A percentile compares a stretch with the other conserved stretches of the same genome.
Conservation (phyloP, 352 stramenopile species). For the Pythium periplocum region DNA sequence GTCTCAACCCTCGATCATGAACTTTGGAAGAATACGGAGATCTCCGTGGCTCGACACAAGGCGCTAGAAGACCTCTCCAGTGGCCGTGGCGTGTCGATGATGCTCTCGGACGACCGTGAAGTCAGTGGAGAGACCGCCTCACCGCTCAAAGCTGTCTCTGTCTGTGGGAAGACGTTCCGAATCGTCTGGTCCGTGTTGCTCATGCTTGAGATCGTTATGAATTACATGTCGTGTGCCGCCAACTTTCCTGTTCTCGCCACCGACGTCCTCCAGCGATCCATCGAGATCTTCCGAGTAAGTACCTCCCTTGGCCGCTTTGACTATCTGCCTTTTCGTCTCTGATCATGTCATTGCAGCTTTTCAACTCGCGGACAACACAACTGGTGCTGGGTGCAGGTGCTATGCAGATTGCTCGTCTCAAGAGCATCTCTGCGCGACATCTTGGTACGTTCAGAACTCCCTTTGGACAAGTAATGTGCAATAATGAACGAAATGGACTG, state of each 20-base stretch:
- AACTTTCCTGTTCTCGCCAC: slow-evolving; percentile 94
- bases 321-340: background rate
- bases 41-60: slow-evolving; percentile 87
- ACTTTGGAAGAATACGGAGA: slow-evolving; percentile 92
- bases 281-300: slow-evolving; percentile 86
- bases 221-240: slow-evolving; percentile 90
- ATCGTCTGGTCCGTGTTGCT: slow-evolving; percentile 95
- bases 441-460: slow-evolving; percentile 42
- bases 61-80: slow-evolving; percentile 89
- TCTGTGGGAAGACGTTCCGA: slow-evolving; percentile 92
- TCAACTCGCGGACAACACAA: slow-evolving; percentile 95
- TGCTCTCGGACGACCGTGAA: slow-evolving; percentile 61
- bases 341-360: slow-evolving; percentile 54
- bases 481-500: background rate
- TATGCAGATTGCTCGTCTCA: slow-evolving; percentile 94
- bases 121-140: slow-evolving; percentile 55
- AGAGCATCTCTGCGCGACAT: slow-evolving; percentile 96
- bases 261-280: slow-evolving; percentile 91
- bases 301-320: background rate
- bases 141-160: slow-evolving; percentile 77
- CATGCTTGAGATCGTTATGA: slow-evolving; percentile 95
- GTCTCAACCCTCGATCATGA: slow-evolving; percentile 94
- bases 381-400: slow-evolving; percentile 94
- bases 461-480: background rate
- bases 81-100: slow-evolving; percentile 80